Conservation (phyloP, 2,329 filamentous ascomycete genomes). For the Fusarium lyarnte region DNA sequence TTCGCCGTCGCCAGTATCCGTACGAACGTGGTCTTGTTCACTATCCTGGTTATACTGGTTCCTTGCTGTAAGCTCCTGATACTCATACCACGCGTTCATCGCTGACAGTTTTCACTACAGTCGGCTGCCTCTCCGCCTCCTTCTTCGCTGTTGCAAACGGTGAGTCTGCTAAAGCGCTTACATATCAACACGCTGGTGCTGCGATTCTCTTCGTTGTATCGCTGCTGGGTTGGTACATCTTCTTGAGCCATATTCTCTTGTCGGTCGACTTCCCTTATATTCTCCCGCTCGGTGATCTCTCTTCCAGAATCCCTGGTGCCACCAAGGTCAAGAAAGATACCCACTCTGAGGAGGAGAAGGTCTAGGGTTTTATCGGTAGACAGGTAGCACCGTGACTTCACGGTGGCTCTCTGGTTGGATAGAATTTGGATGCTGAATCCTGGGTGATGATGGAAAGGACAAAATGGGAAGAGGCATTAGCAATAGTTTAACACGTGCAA, state of each 20-base stretch:
- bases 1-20: background rate
- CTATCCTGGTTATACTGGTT: background rate
- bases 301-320: background rate
- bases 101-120: background rate
- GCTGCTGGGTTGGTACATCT: background rate
- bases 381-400: accelerated
- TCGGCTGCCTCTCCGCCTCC: background rate
- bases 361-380: accelerated
- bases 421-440: too few relatives aligned
- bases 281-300: background rate
- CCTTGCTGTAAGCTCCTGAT: background rate
- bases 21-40: background rate
- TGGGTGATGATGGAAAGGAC: background rate
- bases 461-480: accelerated
- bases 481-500: background rate
- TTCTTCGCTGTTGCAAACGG: background rate
- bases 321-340: background rate
- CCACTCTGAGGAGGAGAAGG: background rate
- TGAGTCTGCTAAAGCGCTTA: background rate
- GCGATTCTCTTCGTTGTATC: background rate
- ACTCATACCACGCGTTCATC: background rate
- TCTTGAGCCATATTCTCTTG: background rate
- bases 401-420: too few relatives aligned
- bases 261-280: background rate
- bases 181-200: background rate